Percentiles rank a stretch among this genome's conserved stretches.
Evolutionary conservation across 257 asterid species (phyloP).

Genomic region (Petunia secreta): DNA sequence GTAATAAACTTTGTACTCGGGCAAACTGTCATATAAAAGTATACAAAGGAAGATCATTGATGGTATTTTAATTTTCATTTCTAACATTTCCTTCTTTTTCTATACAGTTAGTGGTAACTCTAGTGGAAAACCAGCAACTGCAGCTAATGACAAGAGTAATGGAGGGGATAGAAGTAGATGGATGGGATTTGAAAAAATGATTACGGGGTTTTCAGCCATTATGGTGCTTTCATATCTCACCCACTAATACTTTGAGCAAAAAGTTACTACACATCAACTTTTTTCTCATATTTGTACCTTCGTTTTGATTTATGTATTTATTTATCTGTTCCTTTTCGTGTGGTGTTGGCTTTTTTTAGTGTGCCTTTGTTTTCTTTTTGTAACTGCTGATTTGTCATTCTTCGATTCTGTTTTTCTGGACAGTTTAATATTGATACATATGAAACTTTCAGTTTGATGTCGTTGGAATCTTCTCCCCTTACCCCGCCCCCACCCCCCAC

Average conservation of each 20-base stretch:
- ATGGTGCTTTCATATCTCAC: slow-evolving; percentile 35
- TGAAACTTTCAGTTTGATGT: background rate
- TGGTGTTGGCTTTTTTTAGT: background rate
- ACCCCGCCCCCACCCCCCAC: too few relatives aligned
- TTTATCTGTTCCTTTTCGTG: background rate
- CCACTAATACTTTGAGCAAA: slow-evolving; percentile 20
- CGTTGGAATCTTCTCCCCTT: background rate
- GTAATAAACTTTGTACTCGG: background rate
- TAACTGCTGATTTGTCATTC: background rate
- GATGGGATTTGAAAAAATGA: slow-evolving; percentile 10
- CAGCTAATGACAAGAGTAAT: slow-evolving; percentile 2
- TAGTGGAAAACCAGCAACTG: slow-evolving; percentile 6
- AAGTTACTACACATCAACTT: background rate
- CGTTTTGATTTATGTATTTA: background rate
- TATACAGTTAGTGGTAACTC: background rate
- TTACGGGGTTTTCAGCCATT: slow-evolving; percentile 22
- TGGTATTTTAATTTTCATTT: background rate
- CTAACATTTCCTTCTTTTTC: background rate
- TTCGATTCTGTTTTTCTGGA: background rate
- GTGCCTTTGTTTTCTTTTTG: background rate
- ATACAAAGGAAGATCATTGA: background rate
- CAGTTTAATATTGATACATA: background rate
- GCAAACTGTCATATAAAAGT: background rate
- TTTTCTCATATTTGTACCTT: background rate
- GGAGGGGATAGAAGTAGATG: slow-evolving; percentile 18